Evolutionary conservation across 345 rosid genomes (phyloP), one percentile per base, ranked within the genome.

Genomic region (Citrus trifoliata): DNA sequence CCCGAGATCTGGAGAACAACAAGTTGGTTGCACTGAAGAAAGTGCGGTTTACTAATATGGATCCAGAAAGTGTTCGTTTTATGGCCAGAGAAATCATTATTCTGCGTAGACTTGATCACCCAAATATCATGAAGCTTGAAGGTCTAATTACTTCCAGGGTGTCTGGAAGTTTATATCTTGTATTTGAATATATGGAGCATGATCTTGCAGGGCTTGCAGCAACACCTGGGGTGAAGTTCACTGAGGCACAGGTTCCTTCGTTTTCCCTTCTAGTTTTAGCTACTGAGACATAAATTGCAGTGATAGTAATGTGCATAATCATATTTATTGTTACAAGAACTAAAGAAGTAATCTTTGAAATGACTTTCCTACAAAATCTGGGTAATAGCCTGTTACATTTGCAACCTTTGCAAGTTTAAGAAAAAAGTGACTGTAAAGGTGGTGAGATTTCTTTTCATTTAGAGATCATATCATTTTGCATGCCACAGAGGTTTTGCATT

Each of bases 81-180:
- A 89, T 89, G 93, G 93, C 93, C 5, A 88, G 93, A 86, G 93
- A 89, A 83, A 88, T 89, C 74, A 73, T 83, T 46, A 83, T 89
- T 61, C 68, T 89, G 70, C 82, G 93, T 7, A 88, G 85, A 76
- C 89, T 89, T 56, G 88, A 89, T 79, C 93, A 89, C 79, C 88
- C 88, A 25, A 89, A 89, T 80, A 85, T 89, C 55, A 89, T 89
- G 90, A 89, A 89, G 80, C 89, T 89, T 42, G 93, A 88, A 67
- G 90, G 90, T 71, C 71, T 89, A 51, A 89, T 89, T 37, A 85
- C 89, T 38, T 88, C 93, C 24, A 88, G 83, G 70, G 73, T 79
- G 67, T 89, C 93, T 56, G 85, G 89, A 64, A 86, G 89, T 82
- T 74, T 89, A 16, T 89, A 86, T 81, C 89, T 89, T 64, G 73